These are phyloP conservation scores for Starmerella apicola DNA, from an alignment of 805 yeast species.

Conservation along the genomic window DNA sequence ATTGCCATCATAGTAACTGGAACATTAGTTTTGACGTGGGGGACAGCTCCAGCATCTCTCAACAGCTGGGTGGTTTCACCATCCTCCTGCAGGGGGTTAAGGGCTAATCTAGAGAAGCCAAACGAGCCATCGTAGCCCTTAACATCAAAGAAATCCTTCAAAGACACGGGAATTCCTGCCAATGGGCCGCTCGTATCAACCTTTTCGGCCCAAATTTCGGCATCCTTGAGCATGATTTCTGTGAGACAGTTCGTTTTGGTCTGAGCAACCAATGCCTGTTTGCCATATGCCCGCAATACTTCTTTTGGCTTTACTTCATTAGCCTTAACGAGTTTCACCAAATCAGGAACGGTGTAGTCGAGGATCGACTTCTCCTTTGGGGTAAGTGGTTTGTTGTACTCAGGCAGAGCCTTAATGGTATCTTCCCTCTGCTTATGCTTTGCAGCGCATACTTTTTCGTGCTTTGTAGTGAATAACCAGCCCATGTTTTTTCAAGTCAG, in stretches of 20 bases:
- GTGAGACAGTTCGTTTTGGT: conserved; percentile 43
- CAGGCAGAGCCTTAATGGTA: conserved; percentile 29
- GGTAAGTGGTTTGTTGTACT: conserved; percentile 31
- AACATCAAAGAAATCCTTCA: conserved; percentile 45
- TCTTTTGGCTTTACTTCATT: conserved; percentile 39
- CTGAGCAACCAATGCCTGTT: conserved; percentile 52
- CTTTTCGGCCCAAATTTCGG: conserved; percentile 46
- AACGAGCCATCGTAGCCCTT: conserved; percentile 42
- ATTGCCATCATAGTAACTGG: conserved; percentile 47
- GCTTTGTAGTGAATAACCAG: too few relatives aligned
- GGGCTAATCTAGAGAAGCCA: conserved; percentile 35
- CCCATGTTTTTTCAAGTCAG: too few relatives aligned
- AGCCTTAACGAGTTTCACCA: conserved; percentile 34
- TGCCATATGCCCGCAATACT: conserved; percentile 51
- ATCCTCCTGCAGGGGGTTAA: conserved; percentile 33
- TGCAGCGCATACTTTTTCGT: too few relatives aligned
- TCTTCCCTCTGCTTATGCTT: conserved; percentile 28
- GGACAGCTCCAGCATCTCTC: conserved; percentile 42
- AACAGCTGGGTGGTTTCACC: conserved; percentile 33
- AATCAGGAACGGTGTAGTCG: conserved; percentile 31
- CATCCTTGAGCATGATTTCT: conserved; percentile 54
- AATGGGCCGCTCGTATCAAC: conserved; percentile 46
- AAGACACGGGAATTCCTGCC: conserved; percentile 52
- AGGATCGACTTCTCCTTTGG: conserved; percentile 29
- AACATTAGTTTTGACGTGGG: conserved; percentile 43